Evolutionary conservation across 129 eudicot genomes (phyloP).

Genomic region (Ambrosia trifida): DNA sequence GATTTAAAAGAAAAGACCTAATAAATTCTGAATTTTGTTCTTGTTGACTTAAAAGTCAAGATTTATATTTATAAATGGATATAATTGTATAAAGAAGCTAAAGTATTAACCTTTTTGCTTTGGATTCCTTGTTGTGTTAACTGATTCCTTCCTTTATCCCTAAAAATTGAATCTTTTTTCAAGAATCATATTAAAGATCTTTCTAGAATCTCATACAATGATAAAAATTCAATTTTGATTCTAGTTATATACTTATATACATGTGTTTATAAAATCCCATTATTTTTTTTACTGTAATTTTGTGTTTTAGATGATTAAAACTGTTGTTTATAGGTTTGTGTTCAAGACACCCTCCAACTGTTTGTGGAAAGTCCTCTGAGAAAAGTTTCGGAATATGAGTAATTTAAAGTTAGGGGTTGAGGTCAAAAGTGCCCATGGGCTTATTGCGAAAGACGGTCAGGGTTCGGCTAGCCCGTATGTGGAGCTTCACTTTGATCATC

Average conservation of each 20-base stretch:
- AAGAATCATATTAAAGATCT: conserved; percentile 16
- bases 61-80: background rate
- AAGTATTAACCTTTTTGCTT: background rate
- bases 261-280: background rate
- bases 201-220: conserved; percentile 19
- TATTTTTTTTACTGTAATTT: background rate
- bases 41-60: conserved; percentile 10
- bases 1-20: background rate
- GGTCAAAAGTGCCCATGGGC: conserved; percentile 74
- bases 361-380: conserved; percentile 29
- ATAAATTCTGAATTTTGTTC: background rate
- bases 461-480: conserved; percentile 78
- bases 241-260: background rate
- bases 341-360: conserved; percentile 15
- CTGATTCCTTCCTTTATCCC: conserved; percentile 24
- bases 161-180: conserved; percentile 25
- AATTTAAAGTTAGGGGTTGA: conserved; percentile 88
- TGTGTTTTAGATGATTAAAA: background rate
- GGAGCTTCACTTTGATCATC: conserved; percentile 84
- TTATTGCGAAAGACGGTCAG: conserved; percentile 77
- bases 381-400: conserved; percentile 40
- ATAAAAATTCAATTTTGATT: conserved; percentile 23
- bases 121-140: conserved; percentile 5
- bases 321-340: conserved; percentile 21
- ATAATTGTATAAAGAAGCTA: background rate